Base-by-base conservation (phyloP, 176 grass and related monocot species). In the Elymus sibiricus region DNA sequence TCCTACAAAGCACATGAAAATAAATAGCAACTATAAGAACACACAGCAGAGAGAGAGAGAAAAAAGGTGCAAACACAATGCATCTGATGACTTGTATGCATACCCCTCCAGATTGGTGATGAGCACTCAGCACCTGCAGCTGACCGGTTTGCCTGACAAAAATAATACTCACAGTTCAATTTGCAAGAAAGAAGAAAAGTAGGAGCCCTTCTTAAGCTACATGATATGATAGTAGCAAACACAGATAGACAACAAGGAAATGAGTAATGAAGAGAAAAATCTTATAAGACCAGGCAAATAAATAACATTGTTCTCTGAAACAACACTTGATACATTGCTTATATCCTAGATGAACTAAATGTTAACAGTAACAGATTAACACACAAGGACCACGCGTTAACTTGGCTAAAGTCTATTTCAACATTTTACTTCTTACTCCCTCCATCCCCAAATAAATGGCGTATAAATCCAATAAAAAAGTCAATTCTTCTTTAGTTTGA, bases 91-190 rank as follows among this genome's bases (percentile, higher is more conserved):
- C 61, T 22, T 86, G 31, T 68, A 22, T 79, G 24, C 64, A 79
- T 98, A 98, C 93, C 96, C 96, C 96, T 95, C 93, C 96, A 68
- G 96, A 98, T 80, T 98, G 96, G 76, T 98, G 92, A 87, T 98
- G 92, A 39, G 96, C 84, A 59, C 96, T 98, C 27, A 98, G 87
- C 73, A 98, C 96, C 88, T 98, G 94, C 84, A 98, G 87, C 65
- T 94, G 86, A 53, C 92, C 92, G 38, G 96, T 92, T 98, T 98
- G 86, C 90, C 96, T 98, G 82, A 86, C 11, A 9, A 84, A 91
- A 92, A 77, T 25, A 85, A 43, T 12, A 74, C 11, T 28, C 44
- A 40, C 11, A 77, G 4, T 24, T 35, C 16, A 83, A 44, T 60
- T 81, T 10, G 42, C 5, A 68, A 29, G 24, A 11, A 77, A 21